phyloP scores from a whole-genome alignment of 1,139 yeast genomes.

The Williopsis jadinii region DNA sequence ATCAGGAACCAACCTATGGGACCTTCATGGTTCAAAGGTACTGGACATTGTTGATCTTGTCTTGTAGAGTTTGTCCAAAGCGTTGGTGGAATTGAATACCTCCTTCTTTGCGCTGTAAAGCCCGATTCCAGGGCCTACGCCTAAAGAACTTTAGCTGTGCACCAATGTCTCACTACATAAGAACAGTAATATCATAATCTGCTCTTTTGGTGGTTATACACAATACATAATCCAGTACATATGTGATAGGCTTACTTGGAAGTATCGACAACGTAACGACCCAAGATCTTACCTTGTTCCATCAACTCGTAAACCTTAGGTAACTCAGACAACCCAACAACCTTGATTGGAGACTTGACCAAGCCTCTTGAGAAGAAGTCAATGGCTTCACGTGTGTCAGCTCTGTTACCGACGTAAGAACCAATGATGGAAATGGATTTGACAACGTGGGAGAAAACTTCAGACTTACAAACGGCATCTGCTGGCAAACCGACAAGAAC shows the following conservation, averaged over 20 bases:
- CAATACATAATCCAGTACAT: too few species aligned
- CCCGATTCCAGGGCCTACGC: too few species aligned
- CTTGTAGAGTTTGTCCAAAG: too few species aligned
- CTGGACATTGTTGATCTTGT: background rate
- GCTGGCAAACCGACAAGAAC: constrained; percentile 63
- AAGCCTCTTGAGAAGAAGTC: constrained; percentile 61
- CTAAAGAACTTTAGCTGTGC: too few species aligned
- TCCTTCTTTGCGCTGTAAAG: too few species aligned
- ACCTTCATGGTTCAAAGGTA: background rate
- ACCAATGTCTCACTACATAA: too few species aligned
- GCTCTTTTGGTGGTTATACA: too few species aligned
- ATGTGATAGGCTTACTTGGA: constrained; percentile 28
- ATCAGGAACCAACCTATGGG: too few species aligned
- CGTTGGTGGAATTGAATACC: too few species aligned
- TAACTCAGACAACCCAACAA: constrained; percentile 51
- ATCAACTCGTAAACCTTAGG: constrained; percentile 47
- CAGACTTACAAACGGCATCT: constrained; percentile 45
- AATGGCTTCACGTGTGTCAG: constrained; percentile 62
- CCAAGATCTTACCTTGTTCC: constrained; percentile 56
- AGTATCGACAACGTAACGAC: constrained; percentile 60
- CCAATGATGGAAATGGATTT: constrained; percentile 51
- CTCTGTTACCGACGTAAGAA: constrained; percentile 68
- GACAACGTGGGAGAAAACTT: constrained; percentile 51
- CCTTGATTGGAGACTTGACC: constrained; percentile 54
- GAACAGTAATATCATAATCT: too few species aligned